These are phyloP conservation scores for Arabis hirsuta DNA, from an alignment of 345 rosid genomes.

Conservation along the genomic window DNA sequence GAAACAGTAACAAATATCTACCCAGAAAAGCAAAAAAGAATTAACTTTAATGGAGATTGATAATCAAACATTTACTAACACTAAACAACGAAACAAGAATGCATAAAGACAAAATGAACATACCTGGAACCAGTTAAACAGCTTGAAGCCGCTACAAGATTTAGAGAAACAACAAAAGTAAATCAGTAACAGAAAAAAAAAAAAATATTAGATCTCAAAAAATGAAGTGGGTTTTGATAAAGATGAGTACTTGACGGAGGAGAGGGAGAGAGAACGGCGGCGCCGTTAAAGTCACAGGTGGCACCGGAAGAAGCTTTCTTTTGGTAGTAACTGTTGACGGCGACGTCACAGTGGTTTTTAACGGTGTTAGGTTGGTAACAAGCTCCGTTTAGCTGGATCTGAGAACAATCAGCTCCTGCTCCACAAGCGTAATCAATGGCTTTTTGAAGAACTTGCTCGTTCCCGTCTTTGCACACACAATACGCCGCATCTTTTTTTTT, in stretches of 20 bases:
- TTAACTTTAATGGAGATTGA: not conserved
- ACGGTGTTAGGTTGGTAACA: slow-evolving; percentile 87
- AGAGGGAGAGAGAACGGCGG: slow-evolving; percentile 7
- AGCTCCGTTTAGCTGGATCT: slow-evolving; percentile 65
- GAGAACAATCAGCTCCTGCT: slow-evolving; percentile 69
- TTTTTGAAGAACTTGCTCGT: slow-evolving; percentile 66
- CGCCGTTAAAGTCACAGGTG: slow-evolving; percentile 48
- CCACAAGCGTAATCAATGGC: slow-evolving; percentile 92
- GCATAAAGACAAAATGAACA: slow-evolving; percentile 17
- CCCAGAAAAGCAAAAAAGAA: not conserved
- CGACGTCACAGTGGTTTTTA: slow-evolving; percentile 47
- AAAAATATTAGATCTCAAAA: not conserved
- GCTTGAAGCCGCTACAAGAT: slow-evolving; percentile 42
- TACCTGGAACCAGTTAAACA: slow-evolving; percentile 47
- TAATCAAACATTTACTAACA: not conserved
- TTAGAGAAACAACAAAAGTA: not conserved
- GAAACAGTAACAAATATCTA: slow-evolving; percentile 28
- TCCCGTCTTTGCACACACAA: slow-evolving; percentile 83
- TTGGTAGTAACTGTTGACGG: slow-evolving; percentile 50
- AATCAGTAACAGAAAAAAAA: not conserved
- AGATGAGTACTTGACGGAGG: slow-evolving; percentile 41
- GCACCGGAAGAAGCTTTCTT: slow-evolving; percentile 43
- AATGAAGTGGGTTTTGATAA: not conserved
- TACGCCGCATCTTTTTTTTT: slow-evolving; percentile 59
- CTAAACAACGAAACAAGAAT: slow-evolving; percentile 8